A percentile compares a stretch with the other conserved stretches of the same genome.
Conservation (phyloP, 78 protist species). For the Salpingoeca rosetta region DNA sequence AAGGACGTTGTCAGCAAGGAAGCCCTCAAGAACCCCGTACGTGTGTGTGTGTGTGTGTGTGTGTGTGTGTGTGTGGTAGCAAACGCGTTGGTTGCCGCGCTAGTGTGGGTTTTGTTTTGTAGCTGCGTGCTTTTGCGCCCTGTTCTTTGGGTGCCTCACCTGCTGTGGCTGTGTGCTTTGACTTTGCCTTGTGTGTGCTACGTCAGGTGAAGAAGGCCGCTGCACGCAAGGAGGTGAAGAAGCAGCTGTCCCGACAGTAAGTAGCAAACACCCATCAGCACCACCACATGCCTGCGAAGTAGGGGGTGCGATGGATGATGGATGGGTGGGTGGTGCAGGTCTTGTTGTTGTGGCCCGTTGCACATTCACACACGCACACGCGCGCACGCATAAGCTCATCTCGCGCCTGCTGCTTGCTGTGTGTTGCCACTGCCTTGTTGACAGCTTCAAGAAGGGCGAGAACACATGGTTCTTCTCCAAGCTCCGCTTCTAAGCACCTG, state of each 20-base stretch:
- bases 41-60: constrained; percentile 46
- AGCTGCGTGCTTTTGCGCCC: not conserved
- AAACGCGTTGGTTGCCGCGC: constrained; percentile 17
- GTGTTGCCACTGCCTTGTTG: too few species aligned
- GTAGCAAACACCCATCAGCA: not conserved
- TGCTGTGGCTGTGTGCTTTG: not conserved
- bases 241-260: constrained; percentile 31
- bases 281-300: not conserved
- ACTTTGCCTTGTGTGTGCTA: not conserved
- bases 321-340: constrained; percentile 25
- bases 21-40: constrained; percentile 49
- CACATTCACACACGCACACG: too few species aligned
- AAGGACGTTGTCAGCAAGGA: constrained; percentile 36
- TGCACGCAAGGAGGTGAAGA: constrained; percentile 35
- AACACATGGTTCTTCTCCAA: constrained; percentile 84
- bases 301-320: not conserved
- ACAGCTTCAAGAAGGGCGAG: constrained; percentile 81
- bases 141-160: not conserved
- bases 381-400: not conserved
- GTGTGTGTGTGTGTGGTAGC: too few species aligned
- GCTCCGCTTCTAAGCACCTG: constrained; percentile 47
- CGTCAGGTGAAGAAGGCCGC: not conserved
- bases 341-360: not conserved
- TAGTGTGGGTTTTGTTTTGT: not conserved
- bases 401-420: not conserved